These are phyloP conservation scores for Cavenderia fasciculata DNA, from an alignment of 78 protist species.

Conservation along the genomic window DNA sequence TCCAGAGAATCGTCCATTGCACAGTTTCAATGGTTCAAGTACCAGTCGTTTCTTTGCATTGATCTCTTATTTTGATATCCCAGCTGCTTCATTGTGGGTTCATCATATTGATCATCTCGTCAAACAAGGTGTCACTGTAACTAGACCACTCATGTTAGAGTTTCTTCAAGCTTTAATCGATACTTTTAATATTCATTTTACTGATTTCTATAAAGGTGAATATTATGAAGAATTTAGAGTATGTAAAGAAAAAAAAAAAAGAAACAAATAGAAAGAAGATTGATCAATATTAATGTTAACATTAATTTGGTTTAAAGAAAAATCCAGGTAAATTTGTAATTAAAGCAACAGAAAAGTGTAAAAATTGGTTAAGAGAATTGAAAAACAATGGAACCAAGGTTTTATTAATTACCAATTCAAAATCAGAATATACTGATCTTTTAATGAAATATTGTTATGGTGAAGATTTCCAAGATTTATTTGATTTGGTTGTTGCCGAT, in stretches of 20 bases:
- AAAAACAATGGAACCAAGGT: neutral
- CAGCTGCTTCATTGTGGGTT: conserved; percentile 10
- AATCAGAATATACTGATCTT: conserved; percentile 32
- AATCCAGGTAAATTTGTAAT: conserved; percentile 14
- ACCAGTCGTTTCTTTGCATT: conserved; percentile 31
- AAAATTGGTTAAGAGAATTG: conserved; percentile 1
- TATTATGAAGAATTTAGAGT: conserved; percentile 4
- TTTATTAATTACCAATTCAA: conserved; percentile 49
- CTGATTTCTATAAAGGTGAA: neutral
- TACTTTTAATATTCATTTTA: neutral
- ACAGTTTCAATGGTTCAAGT: neutral
- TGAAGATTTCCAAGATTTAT: conserved; percentile 7
- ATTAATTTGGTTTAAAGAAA: neutral
- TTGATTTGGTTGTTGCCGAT: conserved; percentile 39
- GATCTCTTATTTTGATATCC: conserved; percentile 38
- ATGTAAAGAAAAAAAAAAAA: neutral
- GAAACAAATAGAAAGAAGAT: neutral
- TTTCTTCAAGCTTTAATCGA: neutral
- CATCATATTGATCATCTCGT: neutral
- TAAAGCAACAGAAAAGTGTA: neutral
- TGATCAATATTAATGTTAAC: neutral
- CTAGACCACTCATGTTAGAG: neutral
- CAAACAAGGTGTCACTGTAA: neutral
- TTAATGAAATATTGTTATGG: conserved; percentile 43
- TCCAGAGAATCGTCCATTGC: conserved; percentile 2